Base-by-base conservation (phyloP, 2,329 filamentous ascomycete genomes). In the Fusarium tuaranense region DNA sequence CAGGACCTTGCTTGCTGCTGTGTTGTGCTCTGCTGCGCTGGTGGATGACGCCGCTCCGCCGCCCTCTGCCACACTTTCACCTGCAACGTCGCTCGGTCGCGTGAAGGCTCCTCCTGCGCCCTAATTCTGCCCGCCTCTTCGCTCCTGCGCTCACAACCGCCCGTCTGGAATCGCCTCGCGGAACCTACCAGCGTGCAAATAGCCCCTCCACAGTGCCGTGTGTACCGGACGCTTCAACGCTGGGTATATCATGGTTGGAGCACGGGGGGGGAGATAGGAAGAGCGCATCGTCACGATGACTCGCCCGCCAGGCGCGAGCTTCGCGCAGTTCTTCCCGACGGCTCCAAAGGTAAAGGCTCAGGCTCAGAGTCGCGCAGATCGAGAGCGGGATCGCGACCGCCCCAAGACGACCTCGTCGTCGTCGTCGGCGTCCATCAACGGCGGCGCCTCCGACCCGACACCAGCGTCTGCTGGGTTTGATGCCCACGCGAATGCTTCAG, bases 281-380 rank as follows among this genome's bases (percentile, higher is more conserved):
- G 84, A 83, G 83, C 83, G 81, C 82, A 84, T 83, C 82, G 81
- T 84, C 88, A 92, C 86, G 86, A 94, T 94, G 93, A 94, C 94
- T 91, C 94, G 93, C 87, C 90, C 92, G 83, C 88, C 92, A 80
- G 87, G 88, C 84, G 92, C 93, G 87, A 92, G 92, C 86, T 95
- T 95, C 88, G 93, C 93, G 86, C 92, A 95, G 86, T 97, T 95
- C 89, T 95, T 95, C 84, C 93, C 93, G 78, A 91, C 92, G 82
- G 94, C 93, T 81, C 93, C 94, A 78, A 91, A 88, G 82, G 87
- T 88, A 86, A 90, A 85, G 82, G 84, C 83, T 63, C 83, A 84
- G 79, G 79, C 80, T 74, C 83, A 82, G 75, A 74, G 67, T 71
- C 78, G 77, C 48, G 76, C 76, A 72, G 82, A 82, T 63, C 79